phyloP scores from a whole-genome alignment of 768 basidiomycete species.

The Basidioascus undulatus region DNA sequence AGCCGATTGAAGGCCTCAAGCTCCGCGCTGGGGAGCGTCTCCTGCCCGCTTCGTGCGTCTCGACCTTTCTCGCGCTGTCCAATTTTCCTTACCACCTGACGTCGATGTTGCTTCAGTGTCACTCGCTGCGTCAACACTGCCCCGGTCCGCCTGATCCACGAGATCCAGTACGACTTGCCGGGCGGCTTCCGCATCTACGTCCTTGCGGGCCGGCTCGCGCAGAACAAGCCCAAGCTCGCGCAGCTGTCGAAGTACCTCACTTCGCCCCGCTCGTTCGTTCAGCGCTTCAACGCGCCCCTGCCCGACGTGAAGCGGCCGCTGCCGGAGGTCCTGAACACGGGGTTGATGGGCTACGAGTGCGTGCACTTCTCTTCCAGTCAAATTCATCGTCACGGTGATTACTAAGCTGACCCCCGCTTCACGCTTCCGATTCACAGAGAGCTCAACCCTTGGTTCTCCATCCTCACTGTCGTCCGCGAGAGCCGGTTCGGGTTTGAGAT shows the following conservation, averaged over 20 bases:
- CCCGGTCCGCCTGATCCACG: slow-evolving; percentile 8
- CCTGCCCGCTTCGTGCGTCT: slow-evolving; percentile 5
- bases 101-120: too few species aligned
- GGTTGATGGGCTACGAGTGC: too few species aligned
- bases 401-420: too few species aligned
- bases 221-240: not conserved
- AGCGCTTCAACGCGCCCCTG: slow-evolving; percentile 1
- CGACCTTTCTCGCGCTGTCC: not conserved
- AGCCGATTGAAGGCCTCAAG: slow-evolving; percentile 4
- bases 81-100: not conserved
- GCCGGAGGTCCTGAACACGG: too few species aligned
- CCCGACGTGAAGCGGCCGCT: too few species aligned
- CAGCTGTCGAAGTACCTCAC: slow-evolving; percentile 4
- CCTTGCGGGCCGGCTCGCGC: slow-evolving; percentile 2
- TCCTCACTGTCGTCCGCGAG: too few species aligned
- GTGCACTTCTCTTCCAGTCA: too few species aligned
- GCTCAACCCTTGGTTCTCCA: too few species aligned
- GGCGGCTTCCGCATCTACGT: slow-evolving; percentile 10
- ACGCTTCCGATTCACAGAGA: too few species aligned
- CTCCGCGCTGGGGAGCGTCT: too few species aligned
- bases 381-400: too few species aligned
- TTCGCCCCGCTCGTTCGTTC: slow-evolving; percentile 3
- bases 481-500: too few species aligned
- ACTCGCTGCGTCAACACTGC: slow-evolving; percentile 5
- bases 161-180: slow-evolving; percentile 7